Conservation (phyloP, 805 yeast species). For the Candida xyloterini region DNA sequence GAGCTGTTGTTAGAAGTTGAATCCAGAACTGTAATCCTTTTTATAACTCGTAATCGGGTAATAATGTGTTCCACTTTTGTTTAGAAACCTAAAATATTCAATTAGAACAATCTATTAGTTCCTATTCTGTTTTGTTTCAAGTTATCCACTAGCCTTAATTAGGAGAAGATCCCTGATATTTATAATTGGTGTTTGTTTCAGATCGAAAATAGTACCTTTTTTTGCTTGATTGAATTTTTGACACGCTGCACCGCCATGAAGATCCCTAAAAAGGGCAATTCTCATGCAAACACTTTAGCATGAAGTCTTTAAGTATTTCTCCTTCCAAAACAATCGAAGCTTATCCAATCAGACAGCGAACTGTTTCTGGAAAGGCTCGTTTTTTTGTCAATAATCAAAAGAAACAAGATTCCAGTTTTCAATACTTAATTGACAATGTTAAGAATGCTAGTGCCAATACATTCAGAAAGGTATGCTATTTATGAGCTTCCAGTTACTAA, state of each 20-base stretch:
- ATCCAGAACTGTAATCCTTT: slow-evolving; percentile 3
- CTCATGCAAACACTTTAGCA: neutral
- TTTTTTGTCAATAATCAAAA: slow-evolving; percentile 12
- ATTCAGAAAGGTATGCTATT: slow-evolving; percentile 12
- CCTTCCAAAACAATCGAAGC: slow-evolving; percentile 9
- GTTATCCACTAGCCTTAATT: neutral
- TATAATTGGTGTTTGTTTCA: slow-evolving; percentile 10
- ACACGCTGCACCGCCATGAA: slow-evolving; percentile 14
- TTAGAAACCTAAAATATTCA: neutral
- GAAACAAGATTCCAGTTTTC: slow-evolving; percentile 21
- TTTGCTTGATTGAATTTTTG: slow-evolving; percentile 15
- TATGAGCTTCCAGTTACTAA: neutral
- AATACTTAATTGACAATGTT: slow-evolving; percentile 17
- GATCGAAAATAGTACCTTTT: slow-evolving; percentile 10
- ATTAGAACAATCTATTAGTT: neutral
- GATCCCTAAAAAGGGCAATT: slow-evolving; percentile 6
- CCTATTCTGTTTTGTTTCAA: slow-evolving; percentile 3
- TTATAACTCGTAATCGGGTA: slow-evolving; percentile 1
- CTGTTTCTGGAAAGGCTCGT: slow-evolving; percentile 8
- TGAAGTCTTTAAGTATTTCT: slow-evolving; percentile 13
- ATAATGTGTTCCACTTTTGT: slow-evolving; percentile 9
- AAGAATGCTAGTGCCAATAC: slow-evolving; percentile 4
- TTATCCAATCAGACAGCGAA: slow-evolving; percentile 2
- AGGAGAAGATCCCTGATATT: neutral
- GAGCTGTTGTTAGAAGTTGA: neutral